A percentile compares a stretch with the other conserved stretches of the same genome.
Evolutionary conservation across 805 yeast genomes (phyloP).

Genomic region (Yarrowia sp.): DNA sequence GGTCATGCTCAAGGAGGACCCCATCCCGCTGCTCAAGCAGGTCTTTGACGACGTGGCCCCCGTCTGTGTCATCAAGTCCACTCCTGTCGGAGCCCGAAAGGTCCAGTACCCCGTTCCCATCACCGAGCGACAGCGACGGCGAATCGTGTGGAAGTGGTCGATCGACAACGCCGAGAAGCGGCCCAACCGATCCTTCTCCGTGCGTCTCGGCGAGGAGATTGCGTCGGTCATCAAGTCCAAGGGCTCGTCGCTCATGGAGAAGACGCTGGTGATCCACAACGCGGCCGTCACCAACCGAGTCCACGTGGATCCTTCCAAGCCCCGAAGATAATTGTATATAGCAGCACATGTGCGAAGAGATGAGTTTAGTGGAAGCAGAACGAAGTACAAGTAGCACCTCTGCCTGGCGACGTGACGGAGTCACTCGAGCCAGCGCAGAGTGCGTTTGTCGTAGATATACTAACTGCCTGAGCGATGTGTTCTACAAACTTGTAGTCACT

Average conservation of each 20-base stretch:
- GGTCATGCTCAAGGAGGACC: constrained; percentile 72
- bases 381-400: too few relatives aligned
- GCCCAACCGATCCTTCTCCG: constrained; percentile 75
- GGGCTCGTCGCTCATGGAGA: constrained; percentile 72
- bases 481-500: too few relatives aligned
- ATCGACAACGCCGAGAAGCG: constrained; percentile 79
- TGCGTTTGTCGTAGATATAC: too few relatives aligned
- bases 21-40: constrained; percentile 69
- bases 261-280: constrained; percentile 78
- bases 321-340: constrained; percentile 21
- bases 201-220: constrained; percentile 88
- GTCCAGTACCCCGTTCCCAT: constrained; percentile 79
- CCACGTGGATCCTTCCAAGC: neutral
- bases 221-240: constrained; percentile 72
- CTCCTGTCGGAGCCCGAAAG: constrained; percentile 84
- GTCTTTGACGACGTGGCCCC: constrained; percentile 84
- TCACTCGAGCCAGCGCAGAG: too few relatives aligned
- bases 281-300: constrained; percentile 77
- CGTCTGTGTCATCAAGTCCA: constrained; percentile 57
- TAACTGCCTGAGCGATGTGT: too few relatives aligned
- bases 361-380: neutral
- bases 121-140: constrained; percentile 73
- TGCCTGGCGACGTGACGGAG: too few relatives aligned
- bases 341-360: too few relatives aligned
- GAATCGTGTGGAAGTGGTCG: constrained; percentile 90